phyloP scores from a whole-genome alignment of 345 rosid genomes.

The Litchi chinensis region DNA sequence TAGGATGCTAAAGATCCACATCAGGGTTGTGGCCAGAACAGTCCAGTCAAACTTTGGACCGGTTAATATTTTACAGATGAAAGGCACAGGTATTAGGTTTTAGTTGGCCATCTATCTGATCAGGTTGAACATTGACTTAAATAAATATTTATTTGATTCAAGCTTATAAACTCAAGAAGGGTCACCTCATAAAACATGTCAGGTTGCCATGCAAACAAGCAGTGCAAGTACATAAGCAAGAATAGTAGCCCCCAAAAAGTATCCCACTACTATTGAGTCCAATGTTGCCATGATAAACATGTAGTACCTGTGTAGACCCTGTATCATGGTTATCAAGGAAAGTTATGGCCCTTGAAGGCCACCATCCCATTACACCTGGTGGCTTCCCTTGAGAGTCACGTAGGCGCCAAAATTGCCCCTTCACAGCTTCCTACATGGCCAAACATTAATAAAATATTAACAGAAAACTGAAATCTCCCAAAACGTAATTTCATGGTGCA shows the following conservation, averaged over 20 bases:
- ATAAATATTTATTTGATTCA: not conserved
- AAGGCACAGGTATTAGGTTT: not conserved
- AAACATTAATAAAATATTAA: conserved; percentile 15
- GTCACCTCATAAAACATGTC: not conserved
- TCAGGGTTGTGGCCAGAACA: not conserved
- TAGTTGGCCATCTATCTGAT: not conserved
- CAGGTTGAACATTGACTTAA: not conserved
- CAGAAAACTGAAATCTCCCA: conserved; percentile 2
- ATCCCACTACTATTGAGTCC: not conserved
- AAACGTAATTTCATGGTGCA: not conserved
- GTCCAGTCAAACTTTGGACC: not conserved
- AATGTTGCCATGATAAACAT: not conserved
- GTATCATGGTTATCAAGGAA: conserved; percentile 93
- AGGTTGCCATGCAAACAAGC: not conserved
- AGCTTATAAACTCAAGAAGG: not conserved
- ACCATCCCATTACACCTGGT: conserved; percentile 93
- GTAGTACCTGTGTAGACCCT: conserved; percentile 82
- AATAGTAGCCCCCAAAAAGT: conserved; percentile 5
- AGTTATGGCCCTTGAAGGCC: conserved; percentile 93
- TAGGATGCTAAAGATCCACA: conserved; percentile 8
- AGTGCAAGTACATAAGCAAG: not conserved
- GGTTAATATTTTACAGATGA: not conserved
- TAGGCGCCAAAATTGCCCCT: conserved; percentile 85
- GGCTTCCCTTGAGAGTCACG: conserved; percentile 86
- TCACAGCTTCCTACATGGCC: conserved; percentile 73